Evolutionary conservation across 352 stramenopile species (phyloP).

Genomic region (Saprolegnia parasitica): DNA sequence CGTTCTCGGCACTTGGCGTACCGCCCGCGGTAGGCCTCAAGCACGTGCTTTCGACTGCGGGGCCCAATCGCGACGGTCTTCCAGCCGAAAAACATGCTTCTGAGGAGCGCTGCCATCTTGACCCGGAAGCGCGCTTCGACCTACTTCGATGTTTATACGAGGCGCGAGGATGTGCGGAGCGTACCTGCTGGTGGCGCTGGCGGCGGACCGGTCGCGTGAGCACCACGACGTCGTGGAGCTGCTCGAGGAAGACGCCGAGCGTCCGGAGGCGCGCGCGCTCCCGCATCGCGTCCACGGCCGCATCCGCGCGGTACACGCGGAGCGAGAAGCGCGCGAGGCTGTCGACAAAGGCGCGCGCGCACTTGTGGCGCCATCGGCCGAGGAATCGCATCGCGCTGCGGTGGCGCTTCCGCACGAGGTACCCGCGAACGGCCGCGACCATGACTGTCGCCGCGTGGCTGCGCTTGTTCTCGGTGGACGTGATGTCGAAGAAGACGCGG

Average conservation of each 20-base stretch:
- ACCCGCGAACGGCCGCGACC: conserved; percentile 45
- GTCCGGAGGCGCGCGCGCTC: conserved; percentile 37
- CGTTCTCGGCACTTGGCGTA: conserved; percentile 47
- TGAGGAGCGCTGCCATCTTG: conserved; percentile 43
- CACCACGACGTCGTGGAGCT: conserved; percentile 65
- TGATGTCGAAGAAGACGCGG: conserved; percentile 72
- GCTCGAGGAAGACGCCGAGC: conserved; percentile 47
- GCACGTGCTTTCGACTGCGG: conserved; percentile 51
- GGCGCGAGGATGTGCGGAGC: background rate
- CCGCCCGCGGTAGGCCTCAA: conserved; percentile 39
- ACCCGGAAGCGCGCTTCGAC: conserved; percentile 43
- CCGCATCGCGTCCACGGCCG: conserved; percentile 45
- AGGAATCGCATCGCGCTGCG: conserved; percentile 41
- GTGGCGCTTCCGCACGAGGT: conserved; percentile 51
- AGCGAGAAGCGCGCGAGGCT: conserved; percentile 55
- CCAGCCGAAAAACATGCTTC: conserved; percentile 46
- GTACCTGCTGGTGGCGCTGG: conserved; percentile 35
- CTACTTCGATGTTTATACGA: conserved; percentile 32
- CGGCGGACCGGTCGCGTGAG: conserved; percentile 57
- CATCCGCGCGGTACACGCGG: conserved; percentile 58
- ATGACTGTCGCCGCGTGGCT: conserved; percentile 66
- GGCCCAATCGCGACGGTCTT: conserved; percentile 49
- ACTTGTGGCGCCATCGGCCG: conserved; percentile 50
- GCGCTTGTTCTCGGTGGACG: conserved; percentile 64
- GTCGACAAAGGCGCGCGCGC: conserved; percentile 38